Evolutionary conservation across 192 early-diverging fungal species (phyloP).

Genomic region (Chytriomyces sp.): DNA sequence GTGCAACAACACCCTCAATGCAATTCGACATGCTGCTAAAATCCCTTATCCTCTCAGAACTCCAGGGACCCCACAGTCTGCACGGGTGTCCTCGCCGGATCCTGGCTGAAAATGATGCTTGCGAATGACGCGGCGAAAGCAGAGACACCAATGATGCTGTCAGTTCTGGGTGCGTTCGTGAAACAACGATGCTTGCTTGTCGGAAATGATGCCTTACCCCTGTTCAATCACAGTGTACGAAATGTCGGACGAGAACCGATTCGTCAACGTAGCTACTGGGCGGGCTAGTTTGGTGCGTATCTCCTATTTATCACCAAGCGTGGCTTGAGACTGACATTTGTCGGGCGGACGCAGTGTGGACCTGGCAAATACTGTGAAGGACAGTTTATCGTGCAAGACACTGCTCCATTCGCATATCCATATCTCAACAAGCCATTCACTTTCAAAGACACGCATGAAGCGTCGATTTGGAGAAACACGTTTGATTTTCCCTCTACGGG

Average conservation of each 20-base stretch:
- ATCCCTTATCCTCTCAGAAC: neutral
- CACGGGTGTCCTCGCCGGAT: constrained; percentile 15
- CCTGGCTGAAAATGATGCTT: constrained; percentile 13
- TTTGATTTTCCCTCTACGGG: constrained; percentile 80
- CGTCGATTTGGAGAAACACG: constrained; percentile 30
- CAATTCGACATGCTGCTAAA: neutral
- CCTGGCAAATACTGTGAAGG: constrained; percentile 40
- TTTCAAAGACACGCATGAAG: constrained; percentile 13
- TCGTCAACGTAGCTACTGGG: constrained; percentile 26
- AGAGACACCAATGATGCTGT: neutral
- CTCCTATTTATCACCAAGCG: too few relatives aligned
- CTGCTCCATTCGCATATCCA: constrained; percentile 13
- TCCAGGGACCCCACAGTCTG: neutral
- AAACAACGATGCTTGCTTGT: neutral
- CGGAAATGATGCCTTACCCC: neutral
- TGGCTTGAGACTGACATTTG: too few relatives aligned
- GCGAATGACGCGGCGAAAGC: neutral
- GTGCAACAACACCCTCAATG: neutral
- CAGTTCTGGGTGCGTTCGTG: neutral
- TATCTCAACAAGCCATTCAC: constrained; percentile 42
- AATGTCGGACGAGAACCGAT: constrained; percentile 30
- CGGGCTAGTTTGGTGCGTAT: constrained; percentile 24
- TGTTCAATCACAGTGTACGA: constrained; percentile 45
- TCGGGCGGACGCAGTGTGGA: too few relatives aligned
- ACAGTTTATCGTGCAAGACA: constrained; percentile 41